These are phyloP conservation scores for Lasiodiplodia citricola DNA, from an alignment of 2,329 filamentous ascomycete genomes.

Conservation along the genomic window DNA sequence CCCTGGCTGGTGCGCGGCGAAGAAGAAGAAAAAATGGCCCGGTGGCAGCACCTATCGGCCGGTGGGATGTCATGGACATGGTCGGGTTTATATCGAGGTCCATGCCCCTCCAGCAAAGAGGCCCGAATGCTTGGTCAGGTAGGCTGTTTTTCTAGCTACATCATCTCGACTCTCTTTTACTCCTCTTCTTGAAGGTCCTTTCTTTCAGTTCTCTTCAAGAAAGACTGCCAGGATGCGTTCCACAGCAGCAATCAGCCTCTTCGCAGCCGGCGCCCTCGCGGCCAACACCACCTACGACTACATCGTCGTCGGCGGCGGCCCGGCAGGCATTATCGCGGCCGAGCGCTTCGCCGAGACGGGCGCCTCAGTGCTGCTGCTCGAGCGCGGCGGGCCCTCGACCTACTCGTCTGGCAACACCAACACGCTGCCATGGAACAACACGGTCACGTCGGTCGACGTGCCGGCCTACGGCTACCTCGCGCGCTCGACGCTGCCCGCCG, in stretches of 20 bases:
- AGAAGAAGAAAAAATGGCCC: background rate
- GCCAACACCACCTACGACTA: slow-evolving; percentile 63
- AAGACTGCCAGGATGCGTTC: slow-evolving; percentile 1
- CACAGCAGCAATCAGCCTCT: background rate
- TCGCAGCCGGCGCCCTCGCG: slow-evolving; percentile 28
- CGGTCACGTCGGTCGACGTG: slow-evolving; percentile 72
- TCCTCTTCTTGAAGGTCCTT: background rate
- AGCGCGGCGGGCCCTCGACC: slow-evolving; percentile 56
- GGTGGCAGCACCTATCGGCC: background rate
- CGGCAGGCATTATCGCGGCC: slow-evolving; percentile 65
- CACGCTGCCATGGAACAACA: slow-evolving; percentile 55
- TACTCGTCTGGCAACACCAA: slow-evolving; percentile 44
- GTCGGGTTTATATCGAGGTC: background rate
- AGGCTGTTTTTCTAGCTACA: background rate
- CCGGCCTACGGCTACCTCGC: slow-evolving; percentile 75
- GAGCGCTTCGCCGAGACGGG: slow-evolving; percentile 68
- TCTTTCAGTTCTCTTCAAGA: background rate
- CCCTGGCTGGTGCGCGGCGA: background rate
- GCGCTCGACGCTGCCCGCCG: slow-evolving; percentile 65
- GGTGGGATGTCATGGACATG: background rate
- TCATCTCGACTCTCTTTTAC: background rate
- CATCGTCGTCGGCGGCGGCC: slow-evolving; percentile 66
- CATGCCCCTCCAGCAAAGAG: background rate
- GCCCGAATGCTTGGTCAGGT: background rate
- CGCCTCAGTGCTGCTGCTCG: slow-evolving; percentile 65